Base-by-base conservation (phyloP, 2,329 filamentous ascomycete species). In the Beauveria brongniartii region DNA sequence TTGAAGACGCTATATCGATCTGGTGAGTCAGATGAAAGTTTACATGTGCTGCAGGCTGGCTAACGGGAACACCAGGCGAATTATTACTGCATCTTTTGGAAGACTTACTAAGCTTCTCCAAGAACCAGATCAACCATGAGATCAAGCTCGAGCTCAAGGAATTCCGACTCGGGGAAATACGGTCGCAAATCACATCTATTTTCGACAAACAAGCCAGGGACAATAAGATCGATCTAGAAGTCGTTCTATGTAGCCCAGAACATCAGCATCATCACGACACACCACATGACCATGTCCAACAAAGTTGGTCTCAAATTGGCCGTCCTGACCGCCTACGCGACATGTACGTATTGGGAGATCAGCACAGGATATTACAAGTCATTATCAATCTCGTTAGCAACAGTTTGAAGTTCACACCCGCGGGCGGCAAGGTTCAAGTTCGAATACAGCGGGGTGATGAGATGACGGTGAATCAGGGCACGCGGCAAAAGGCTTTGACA, bases 361-460 rank as follows among this genome's bases (percentile, higher is more conserved):
- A 94, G 66, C 91, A 96, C 69, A 82, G 92, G 50, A 94, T 96
- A 44, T 76, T 96, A 28, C 92, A 96, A 71, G 89, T 96, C n/a
- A 84, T 96, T 52, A 96, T 95, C 77, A 96, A 96, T 69, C 78
- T 97, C 37, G 91, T 96, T 52, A 92, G 89, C 73, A 97, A 97
- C 75, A 91, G 89, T 71, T 77, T 96, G 48, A 97, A 97, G 71
- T 96, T 97, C 69, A 96, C 92, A 0, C 89, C 91, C 0, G 73
- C 84, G 7, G 86, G 86, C 1, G 92, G 92, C 8, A 87, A 80
- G 34, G 90, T 97, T 3, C 81, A 85, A 28, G 82, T 96, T 9
- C 83, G 85, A 8, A 92, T 97, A 61, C 85, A 83, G 65, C 95
- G 90, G 67, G 66, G 89, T 0, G 83, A 86, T 8, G 88, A 90